Base-by-base conservation (phyloP, 306 rosid species). In the Crotalaria pallida region DNA sequence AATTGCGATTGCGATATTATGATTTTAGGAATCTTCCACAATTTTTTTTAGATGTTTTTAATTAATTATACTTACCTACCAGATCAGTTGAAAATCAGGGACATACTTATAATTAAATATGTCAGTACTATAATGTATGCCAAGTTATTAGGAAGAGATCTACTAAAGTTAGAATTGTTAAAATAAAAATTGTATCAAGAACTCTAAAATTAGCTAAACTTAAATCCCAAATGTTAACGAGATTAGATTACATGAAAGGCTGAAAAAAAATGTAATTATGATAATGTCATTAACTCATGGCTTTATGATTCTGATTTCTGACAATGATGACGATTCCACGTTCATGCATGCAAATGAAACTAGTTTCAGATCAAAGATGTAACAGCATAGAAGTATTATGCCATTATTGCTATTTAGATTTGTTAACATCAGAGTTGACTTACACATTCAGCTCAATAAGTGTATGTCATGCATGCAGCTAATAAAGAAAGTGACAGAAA, bases 291-390 rank as follows among this genome's bases (percentile, higher is more conserved):
- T 34, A 24, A 47, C 58, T 21, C 57, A 18, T 18, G 23, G 44
- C 53, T 41, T 56, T 23, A 26, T 36, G 66, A 40, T 58, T 47
- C 24, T 26, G 58, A 75, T 51, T 58, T 47, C 24, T 26, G 58
- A 75, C 58, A 15, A 48, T 22, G 52, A 33, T 53, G 44, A 74
- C 45, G 11, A 44, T 61, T 38, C 34, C 34, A 45, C 1, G 48
- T 16, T 5, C n/a, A 6, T 26, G 66, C 72, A 67, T 74, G 68
- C 73, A 76, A 13, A 75, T 58, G n/a, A 51, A 50, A 31, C 19
- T 10, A 66, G 53, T 10, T 18, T 49, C 65, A 58, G 38, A 50
- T 51, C 26, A 23, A 8, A 15, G 27, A 41, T 36, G 19, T 26
- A 33, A 36, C 4, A 36, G 8, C 17, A 1, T 10, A 10, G 50